A percentile compares a stretch with the other conserved stretches of the same genome.
Conservation (phyloP, 768 basidiomycete genomes). For the Leccinum pellstonianum region DNA sequence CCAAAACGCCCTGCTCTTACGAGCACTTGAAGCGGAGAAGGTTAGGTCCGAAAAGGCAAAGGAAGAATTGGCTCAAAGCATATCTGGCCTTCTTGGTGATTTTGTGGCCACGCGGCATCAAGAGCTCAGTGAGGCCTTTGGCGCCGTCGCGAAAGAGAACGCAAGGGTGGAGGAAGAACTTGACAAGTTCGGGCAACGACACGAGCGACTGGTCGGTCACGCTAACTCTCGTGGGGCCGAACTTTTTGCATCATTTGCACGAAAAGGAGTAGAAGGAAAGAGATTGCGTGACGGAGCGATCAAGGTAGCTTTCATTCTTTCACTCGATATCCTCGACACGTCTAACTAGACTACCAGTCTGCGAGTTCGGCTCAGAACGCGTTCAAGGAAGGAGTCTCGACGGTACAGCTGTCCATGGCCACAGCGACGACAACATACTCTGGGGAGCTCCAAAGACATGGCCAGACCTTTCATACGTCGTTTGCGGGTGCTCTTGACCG, state of each 20-base stretch:
- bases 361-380: slow-evolving; percentile 38
- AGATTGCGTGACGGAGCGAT: slow-evolving; percentile 55
- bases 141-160: slow-evolving; percentile 54
- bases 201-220: slow-evolving; percentile 44
- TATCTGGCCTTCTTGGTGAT: slow-evolving; percentile 68
- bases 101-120: slow-evolving; percentile 70
- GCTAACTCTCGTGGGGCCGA: slow-evolving; percentile 43
- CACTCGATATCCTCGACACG: not conserved
- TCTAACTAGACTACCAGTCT: slow-evolving; percentile 37
- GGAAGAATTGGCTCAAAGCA: slow-evolving; percentile 70
- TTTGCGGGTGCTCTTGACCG: slow-evolving; percentile 60
- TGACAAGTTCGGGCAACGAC: slow-evolving; percentile 45
- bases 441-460: slow-evolving; percentile 49
- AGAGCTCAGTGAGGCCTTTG: slow-evolving; percentile 58
- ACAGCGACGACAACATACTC: slow-evolving; percentile 52
- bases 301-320: slow-evolving; percentile 44
- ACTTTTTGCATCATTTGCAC: slow-evolving; percentile 41
- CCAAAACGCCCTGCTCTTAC: slow-evolving; percentile 66
- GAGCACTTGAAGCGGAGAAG: slow-evolving; percentile 66
- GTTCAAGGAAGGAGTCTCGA: slow-evolving; percentile 42
- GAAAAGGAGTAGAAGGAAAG: slow-evolving; percentile 49
- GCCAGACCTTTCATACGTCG: slow-evolving; percentile 42
- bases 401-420: slow-evolving; percentile 44
- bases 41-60: slow-evolving; percentile 63
- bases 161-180: slow-evolving; percentile 51